phyloP scores from a whole-genome alignment of 2,329 filamentous ascomycete species.

The Ophiocordyceps unilateralis region DNA sequence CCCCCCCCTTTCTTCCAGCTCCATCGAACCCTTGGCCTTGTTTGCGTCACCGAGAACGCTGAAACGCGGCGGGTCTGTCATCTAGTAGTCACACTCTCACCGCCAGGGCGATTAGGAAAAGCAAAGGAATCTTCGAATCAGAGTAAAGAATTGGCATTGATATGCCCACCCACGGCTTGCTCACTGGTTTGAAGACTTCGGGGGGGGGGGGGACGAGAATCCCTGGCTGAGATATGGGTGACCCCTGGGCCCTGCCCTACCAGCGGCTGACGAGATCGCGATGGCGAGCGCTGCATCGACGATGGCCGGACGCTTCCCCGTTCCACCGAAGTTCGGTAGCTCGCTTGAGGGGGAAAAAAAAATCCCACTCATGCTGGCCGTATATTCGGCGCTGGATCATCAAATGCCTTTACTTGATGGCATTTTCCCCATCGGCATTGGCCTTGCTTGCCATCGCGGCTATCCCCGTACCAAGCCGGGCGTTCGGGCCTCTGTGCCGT shows the following conservation, averaged over 20 bases:
- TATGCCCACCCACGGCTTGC: no score
- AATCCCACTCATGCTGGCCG: background rate
- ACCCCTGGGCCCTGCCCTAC: background rate
- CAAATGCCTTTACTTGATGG: no score
- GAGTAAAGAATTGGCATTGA: background rate
- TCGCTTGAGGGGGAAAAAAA: background rate
- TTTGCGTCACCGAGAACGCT: background rate
- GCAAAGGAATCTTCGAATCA: background rate
- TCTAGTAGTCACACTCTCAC: background rate
- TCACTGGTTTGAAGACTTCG: no score
- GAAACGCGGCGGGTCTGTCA: background rate
- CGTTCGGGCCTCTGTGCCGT: background rate
- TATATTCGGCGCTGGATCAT: no score
- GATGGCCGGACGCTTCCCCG: constrained; percentile 1
- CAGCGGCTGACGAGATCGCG: constrained; percentile 1
- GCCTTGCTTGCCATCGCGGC: background rate
- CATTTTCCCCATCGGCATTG: background rate
- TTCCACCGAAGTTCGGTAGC: background rate
- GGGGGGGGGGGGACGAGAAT: no score
- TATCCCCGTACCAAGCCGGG: background rate
- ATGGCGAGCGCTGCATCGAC: constrained; percentile 4
- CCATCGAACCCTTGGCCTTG: background rate
- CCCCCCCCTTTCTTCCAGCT: background rate
- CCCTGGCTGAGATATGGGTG: background rate
- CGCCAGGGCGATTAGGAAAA: background rate